These are phyloP conservation scores for Fragaria iinumae DNA, from an alignment of 306 rosid species.

Conservation along the genomic window DNA sequence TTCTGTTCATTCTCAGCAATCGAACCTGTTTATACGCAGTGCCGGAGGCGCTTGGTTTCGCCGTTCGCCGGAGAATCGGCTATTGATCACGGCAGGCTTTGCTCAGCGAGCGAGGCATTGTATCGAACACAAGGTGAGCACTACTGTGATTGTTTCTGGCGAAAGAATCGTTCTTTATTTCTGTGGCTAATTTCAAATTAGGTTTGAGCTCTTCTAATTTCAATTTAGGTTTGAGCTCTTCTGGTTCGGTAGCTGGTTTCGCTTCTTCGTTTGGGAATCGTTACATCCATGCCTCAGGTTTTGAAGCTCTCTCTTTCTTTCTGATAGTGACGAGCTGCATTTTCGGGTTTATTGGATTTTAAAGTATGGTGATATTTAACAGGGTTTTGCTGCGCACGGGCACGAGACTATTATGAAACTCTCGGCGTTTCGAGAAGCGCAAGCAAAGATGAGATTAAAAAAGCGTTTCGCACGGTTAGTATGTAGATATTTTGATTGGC, in stretches of 20 bases:
- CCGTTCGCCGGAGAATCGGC: conserved; percentile 36
- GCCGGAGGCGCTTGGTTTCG: conserved; percentile 57
- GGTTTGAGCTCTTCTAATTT: conserved; percentile 15
- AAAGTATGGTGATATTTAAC: not conserved
- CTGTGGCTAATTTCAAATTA: not conserved
- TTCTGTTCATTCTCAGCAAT: not conserved
- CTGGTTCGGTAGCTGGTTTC: conserved; percentile 35
- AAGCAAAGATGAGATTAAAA: conserved; percentile 70
- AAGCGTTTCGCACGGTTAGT: conserved; percentile 73
- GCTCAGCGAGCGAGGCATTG: conserved; percentile 32
- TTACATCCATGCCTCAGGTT: conserved; percentile 71
- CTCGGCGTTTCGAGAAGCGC: conserved; percentile 71
- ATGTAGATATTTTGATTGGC: not conserved
- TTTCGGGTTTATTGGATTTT: not conserved
- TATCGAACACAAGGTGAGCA: conserved; percentile 46
- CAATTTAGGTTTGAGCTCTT: conserved; percentile 10
- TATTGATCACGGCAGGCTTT: conserved; percentile 27
- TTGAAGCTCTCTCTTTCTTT: not conserved
- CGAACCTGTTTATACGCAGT: conserved; percentile 36
- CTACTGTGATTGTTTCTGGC: not conserved
- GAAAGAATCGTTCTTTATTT: not conserved
- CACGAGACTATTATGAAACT: conserved; percentile 60
- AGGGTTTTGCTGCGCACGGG: conserved; percentile 47
- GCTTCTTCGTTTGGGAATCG: conserved; percentile 34
- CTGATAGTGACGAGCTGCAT: not conserved